Evolutionary conservation across 371 early-diverging fungal species (phyloP).

Genomic region (Lichtheimia hyalospora): DNA sequence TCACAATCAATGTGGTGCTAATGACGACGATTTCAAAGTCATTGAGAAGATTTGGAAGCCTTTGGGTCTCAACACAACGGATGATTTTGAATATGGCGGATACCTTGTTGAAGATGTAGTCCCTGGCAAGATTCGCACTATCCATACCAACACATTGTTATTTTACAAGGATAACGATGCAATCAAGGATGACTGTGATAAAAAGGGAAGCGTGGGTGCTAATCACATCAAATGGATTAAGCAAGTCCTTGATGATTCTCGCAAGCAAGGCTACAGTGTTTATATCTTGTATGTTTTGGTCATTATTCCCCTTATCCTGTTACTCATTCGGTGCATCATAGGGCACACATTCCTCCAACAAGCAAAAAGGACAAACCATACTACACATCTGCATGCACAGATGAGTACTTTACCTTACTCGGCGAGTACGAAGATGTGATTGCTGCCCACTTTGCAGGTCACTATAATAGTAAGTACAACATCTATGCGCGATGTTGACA

Average conservation of each 20-base stretch:
- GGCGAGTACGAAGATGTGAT: constrained; percentile 43
- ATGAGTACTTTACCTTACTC: constrained; percentile 32
- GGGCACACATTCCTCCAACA: constrained; percentile 53
- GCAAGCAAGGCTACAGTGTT: constrained; percentile 11
- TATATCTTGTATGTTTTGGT: constrained; percentile 21
- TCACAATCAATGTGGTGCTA: constrained; percentile 5
- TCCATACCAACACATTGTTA: constrained; percentile 25
- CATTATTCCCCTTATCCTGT: background rate
- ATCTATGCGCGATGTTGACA: background rate
- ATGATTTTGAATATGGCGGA: constrained; percentile 14
- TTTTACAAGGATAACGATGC: constrained; percentile 25
- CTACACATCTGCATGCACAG: constrained; percentile 31
- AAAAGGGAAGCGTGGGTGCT: constrained; percentile 14
- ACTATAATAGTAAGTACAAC: constrained; percentile 30
- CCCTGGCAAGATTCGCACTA: constrained; percentile 16
- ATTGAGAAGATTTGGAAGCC: constrained; percentile 22
- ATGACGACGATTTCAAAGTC: constrained; percentile 10
- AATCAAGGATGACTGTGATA: constrained; percentile 20
- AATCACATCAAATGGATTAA: constrained; percentile 29
- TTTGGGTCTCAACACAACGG: constrained; percentile 12
- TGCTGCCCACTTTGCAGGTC: constrained; percentile 48
- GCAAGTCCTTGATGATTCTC: constrained; percentile 16
- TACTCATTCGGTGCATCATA: constrained; percentile 8
- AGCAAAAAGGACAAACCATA: constrained; percentile 18
- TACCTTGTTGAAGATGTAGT: constrained; percentile 19